A percentile compares a stretch with the other conserved stretches of the same genome.
Conservation (phyloP, 1,139 yeast genomes). For the Blastobotrys elegans region DNA sequence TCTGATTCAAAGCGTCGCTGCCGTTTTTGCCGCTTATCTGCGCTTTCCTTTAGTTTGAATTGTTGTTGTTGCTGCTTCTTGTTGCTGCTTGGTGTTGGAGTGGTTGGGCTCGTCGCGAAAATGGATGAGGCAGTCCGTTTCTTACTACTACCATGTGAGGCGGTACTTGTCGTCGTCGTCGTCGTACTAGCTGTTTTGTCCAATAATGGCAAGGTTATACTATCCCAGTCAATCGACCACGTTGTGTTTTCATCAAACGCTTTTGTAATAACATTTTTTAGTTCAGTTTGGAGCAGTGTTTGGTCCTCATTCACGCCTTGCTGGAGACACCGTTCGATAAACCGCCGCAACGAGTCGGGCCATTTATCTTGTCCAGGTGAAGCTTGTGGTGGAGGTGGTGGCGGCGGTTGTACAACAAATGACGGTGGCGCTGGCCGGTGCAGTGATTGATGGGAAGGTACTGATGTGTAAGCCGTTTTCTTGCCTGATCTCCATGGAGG, state of each 20-base stretch:
- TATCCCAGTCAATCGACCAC: constrained; percentile 56
- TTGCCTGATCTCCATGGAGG: constrained; percentile 6
- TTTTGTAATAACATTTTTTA: constrained; percentile 44
- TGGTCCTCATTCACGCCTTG: constrained; percentile 38
- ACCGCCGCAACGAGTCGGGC: constrained; percentile 46
- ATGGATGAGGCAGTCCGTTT: background rate
- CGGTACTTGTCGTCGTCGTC: constrained; percentile 23
- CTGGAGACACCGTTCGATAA: constrained; percentile 44
- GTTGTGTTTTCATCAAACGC: constrained; percentile 48
- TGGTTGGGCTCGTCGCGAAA: background rate
- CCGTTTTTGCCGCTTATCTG: constrained; percentile 43
- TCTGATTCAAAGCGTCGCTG: constrained; percentile 46
- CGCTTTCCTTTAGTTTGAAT: constrained; percentile 32
- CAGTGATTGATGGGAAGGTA: background rate
- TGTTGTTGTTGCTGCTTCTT: constrained; percentile 7
- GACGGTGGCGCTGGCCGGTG: background rate
- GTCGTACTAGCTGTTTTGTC: too few species aligned
- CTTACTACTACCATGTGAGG: too few species aligned
- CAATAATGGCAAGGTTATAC: constrained; percentile 52
- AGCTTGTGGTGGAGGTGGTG: background rate
- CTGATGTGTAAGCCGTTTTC: background rate
- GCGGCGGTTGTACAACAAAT: too few species aligned
- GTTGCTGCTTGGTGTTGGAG: background rate
- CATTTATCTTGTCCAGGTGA: constrained; percentile 29
- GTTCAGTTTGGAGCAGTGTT: constrained; percentile 38